phyloP scores from a whole-genome alignment of 2,329 filamentous ascomycete genomes.

The Westerdykella ornata region DNA sequence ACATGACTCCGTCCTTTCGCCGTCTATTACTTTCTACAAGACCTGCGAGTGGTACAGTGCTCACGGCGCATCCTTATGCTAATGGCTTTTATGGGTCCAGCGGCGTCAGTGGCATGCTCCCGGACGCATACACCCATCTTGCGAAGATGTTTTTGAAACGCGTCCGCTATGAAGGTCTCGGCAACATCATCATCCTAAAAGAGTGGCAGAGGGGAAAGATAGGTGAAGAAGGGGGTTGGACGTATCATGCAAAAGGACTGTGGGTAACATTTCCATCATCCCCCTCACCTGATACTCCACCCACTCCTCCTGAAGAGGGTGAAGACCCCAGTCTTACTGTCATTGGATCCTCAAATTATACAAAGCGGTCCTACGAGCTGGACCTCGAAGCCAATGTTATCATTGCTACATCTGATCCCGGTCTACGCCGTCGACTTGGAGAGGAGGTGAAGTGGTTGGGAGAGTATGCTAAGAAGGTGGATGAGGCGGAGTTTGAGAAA shows the following conservation, averaged over 20 bases:
- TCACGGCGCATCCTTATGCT: conserved; percentile 86
- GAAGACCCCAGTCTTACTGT: conserved; percentile 68
- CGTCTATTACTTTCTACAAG: conserved; percentile 69
- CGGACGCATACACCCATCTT: conserved; percentile 85
- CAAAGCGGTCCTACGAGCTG: conserved; percentile 82
- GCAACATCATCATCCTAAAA: conserved; percentile 61
- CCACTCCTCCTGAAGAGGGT: conserved; percentile 49
- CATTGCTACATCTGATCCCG: conserved; percentile 71
- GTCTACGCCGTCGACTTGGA: conserved; percentile 63
- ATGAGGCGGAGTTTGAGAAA: conserved; percentile 69
- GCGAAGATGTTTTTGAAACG: conserved; percentile 71
- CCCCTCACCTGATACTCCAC: background rate
- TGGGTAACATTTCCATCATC: conserved; percentile 68
- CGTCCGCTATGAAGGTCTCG: conserved; percentile 48
- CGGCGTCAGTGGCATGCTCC: conserved; percentile 83
- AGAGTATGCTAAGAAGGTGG: conserved; percentile 62
- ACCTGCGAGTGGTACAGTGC: conserved; percentile 66
- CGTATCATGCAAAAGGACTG: conserved; percentile 93
- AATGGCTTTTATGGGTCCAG: conserved; percentile 91
- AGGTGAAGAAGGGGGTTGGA: conserved; percentile 79
- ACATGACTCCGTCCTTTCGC: conserved; percentile 80
- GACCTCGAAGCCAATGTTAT: conserved; percentile 86
- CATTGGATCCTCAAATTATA: conserved; percentile 92
- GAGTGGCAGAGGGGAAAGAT: conserved; percentile 86
- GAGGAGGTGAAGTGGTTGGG: conserved; percentile 77